Evolutionary conservation across 2,329 filamentous ascomycete genomes (phyloP), one percentile per base, ranked within the genome.

Genomic region (Lachnellula hyalina): DNA sequence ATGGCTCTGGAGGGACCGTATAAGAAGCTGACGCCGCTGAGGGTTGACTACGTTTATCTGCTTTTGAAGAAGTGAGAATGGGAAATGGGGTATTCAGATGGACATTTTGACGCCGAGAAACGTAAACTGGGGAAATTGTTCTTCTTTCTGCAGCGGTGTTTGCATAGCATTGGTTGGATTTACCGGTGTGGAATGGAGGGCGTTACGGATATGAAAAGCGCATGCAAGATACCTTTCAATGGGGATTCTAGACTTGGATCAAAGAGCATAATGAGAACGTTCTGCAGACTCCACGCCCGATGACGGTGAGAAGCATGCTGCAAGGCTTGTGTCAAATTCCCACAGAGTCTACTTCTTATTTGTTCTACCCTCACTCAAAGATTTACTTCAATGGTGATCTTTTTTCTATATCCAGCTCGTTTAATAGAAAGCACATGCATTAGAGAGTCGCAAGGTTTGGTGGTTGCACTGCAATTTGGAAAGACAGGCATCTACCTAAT

Each of bases 41-140:
- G 91, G 66, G 93, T 96, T 67, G 94, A 99, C 71, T 87, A 96
- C 69, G 85, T 95, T 61, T 99, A 99, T 71, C 81, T 99, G 58
- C 80, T 97, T 57, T 78, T 96, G 65, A 99, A 96, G 84, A 96
- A 95, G 84, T 93, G 74, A 68, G 47, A 21, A 25, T 14, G 32
- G 17, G 23, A 9, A 47, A 15, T 23, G 38, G 38, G 44, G 34
- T 32, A 32, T 32, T 32, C 12, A 4, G 28, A 3, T 11, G 9
- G 28, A 32, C 3, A 32, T 32, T 32, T 32, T 9, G 28, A 11
- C 28, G 28, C 9, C 28, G 28, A 32, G 28, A 9, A 32, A 32
- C 9, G 28, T 12, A 48, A 5, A 48, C 9, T 34, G 23, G 28
- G 19, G 7, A 11, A 36, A 34, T 17, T 23, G 49, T 50, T 42